These are phyloP conservation scores for Agaricus subrufescens DNA, from an alignment of 768 basidiomycete species.

Conservation along the genomic window DNA sequence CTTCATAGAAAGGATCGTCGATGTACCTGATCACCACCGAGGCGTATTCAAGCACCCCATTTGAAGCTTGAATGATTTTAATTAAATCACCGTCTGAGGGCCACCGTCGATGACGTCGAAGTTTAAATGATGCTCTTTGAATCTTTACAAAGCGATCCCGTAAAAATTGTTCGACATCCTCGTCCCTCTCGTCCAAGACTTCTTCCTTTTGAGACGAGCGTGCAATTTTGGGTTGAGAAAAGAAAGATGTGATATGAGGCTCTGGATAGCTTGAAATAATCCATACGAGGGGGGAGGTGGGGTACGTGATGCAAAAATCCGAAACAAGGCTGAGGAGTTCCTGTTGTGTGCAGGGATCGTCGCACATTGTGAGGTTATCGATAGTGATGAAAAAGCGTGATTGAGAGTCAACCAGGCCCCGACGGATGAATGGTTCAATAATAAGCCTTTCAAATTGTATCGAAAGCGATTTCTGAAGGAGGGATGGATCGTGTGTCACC, in stretches of 20 bases:
- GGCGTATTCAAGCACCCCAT: constrained; percentile 21
- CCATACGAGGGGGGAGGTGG: constrained; percentile 15
- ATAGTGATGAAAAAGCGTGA: constrained; percentile 1
- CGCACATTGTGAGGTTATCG: constrained; percentile 24
- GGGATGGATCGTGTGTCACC: constrained; percentile 5
- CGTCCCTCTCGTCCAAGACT: constrained; percentile 10
- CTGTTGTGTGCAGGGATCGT: constrained; percentile 6
- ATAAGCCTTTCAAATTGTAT: constrained; percentile 13
- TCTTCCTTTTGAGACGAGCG: not conserved
- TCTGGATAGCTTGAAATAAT: constrained; percentile 23
- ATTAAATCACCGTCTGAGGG: constrained; percentile 11
- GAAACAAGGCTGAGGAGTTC: constrained; percentile 14
- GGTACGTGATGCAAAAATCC: not conserved
- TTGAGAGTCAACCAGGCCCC: no score
- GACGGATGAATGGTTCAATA: constrained; percentile 3
- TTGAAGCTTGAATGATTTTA: constrained; percentile 14
- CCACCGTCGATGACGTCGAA: constrained; percentile 11
- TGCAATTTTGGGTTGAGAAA: not conserved
- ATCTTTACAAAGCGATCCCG: constrained; percentile 7
- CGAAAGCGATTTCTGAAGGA: constrained; percentile 4
- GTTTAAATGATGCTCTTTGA: not conserved
- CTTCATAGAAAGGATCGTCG: not conserved
- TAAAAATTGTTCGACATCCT: constrained; percentile 16
- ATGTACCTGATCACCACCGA: constrained; percentile 17
- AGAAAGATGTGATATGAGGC: constrained; percentile 11